phyloP scores from a whole-genome alignment of 768 basidiomycete species.

The Lactarius indigo region DNA sequence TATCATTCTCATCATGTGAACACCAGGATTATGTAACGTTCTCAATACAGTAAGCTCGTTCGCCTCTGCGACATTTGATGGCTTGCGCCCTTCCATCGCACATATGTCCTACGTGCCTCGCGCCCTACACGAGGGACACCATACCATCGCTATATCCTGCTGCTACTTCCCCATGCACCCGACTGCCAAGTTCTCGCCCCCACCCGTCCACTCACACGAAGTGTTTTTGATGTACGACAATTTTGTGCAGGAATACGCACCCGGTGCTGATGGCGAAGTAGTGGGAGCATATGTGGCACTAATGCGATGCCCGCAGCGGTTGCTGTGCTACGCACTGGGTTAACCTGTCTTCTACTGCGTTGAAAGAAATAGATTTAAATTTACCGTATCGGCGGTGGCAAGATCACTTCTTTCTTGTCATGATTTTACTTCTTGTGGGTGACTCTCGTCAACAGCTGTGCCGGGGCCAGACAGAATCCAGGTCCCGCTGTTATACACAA shows the following conservation, averaged over 20 bases:
- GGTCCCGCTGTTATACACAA: neutral
- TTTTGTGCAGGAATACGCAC: conserved; percentile 52
- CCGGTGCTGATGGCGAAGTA: conserved; percentile 37
- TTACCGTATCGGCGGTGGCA: neutral
- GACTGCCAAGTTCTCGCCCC: conserved; percentile 26
- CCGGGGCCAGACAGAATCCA: neutral
- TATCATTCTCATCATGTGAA: conserved; percentile 30
- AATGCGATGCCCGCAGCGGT: conserved; percentile 1
- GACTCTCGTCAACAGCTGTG: neutral
- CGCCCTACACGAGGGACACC: conserved; percentile 86
- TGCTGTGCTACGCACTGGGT: neutral
- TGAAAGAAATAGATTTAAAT: too few relatives aligned
- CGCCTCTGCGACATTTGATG: conserved; percentile 51
- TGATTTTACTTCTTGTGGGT: neutral
- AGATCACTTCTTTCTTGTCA: neutral
- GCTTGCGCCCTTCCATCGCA: conserved; percentile 38
- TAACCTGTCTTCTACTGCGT: too few relatives aligned
- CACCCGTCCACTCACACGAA: conserved; percentile 37
- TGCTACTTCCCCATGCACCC: conserved; percentile 67
- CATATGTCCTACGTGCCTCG: conserved; percentile 79
- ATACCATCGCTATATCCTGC: conserved; percentile 82
- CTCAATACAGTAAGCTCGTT: conserved; percentile 40
- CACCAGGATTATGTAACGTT: conserved; percentile 14
- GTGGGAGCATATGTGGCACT: conserved; percentile 50
- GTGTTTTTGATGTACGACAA: conserved; percentile 60